These are phyloP conservation scores for Trametes coccinea DNA, from an alignment of 768 basidiomycete genomes.

Conservation along the genomic window DNA sequence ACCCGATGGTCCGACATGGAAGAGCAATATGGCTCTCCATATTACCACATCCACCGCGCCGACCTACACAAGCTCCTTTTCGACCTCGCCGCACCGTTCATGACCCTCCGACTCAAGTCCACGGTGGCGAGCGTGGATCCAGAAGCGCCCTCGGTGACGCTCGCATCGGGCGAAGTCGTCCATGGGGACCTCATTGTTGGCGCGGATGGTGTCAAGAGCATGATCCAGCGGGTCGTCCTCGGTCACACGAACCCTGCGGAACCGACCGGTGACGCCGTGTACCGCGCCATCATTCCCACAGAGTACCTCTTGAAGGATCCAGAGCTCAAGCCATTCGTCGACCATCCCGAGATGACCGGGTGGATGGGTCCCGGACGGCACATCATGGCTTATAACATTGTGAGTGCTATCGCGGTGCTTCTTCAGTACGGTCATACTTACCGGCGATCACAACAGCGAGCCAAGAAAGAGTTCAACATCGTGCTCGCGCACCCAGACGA, in stretches of 20 bases:
- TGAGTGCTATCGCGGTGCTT: slow-evolving; percentile 27
- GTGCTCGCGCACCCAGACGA: slow-evolving; percentile 41
- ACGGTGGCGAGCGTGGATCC: slow-evolving; percentile 35
- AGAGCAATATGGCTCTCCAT: slow-evolving; percentile 39
- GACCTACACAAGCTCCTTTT: slow-evolving; percentile 44
- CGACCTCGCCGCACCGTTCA: slow-evolving; percentile 35
- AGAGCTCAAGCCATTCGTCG: slow-evolving; percentile 50
- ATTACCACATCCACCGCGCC: slow-evolving; percentile 45
- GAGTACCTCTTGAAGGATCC: slow-evolving; percentile 49
- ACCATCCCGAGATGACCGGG: slow-evolving; percentile 50
- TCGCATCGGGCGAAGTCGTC: slow-evolving; percentile 38
- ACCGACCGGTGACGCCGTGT: slow-evolving; percentile 65
- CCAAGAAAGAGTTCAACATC: slow-evolving; percentile 38
- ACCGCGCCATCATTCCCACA: slow-evolving; percentile 54
- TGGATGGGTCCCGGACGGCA: slow-evolving; percentile 61
- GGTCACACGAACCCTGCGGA: slow-evolving; percentile 42
- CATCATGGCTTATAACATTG: slow-evolving; percentile 47
- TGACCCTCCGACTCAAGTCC: slow-evolving; percentile 36
- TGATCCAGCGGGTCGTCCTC: slow-evolving; percentile 50
- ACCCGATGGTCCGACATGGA: slow-evolving; percentile 37
- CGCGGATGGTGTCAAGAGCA: slow-evolving; percentile 49
- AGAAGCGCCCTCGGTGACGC: slow-evolving; percentile 37
- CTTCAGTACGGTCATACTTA: background rate
- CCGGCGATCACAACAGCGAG: slow-evolving; percentile 25
- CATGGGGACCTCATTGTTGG: slow-evolving; percentile 40